Base-by-base conservation (phyloP, 1,284 basidiomycete species). In the Puccinia novopanici region DNA sequence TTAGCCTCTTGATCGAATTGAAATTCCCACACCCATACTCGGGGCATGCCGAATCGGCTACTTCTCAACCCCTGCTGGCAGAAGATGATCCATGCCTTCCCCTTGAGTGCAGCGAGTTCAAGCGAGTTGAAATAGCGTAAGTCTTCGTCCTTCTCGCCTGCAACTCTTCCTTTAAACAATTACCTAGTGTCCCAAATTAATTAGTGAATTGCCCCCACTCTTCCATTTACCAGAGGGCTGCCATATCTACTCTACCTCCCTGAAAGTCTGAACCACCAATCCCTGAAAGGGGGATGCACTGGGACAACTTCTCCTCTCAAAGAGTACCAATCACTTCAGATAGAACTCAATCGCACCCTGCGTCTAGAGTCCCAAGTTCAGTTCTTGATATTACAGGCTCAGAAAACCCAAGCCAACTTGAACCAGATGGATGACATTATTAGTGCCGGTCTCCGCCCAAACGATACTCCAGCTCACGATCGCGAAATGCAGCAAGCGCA, bases 101-200 rank as follows among this genome's bases (percentile, higher is more conserved):
- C 30, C 48, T 68, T 57, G 42, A 52, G 30, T 50, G 40, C 10
- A 68, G 63, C 59, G 71, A 74, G 27, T 80, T 74, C 40, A 50
- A 80, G 48, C 71, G 63, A 42, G 50, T 80, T 22, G 79, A 80
- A 27, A 80, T 80, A 27, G 59, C 55, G 79, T 80, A 80, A 67
- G 72, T 63, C 17, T 5, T 19, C 15, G 30, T 8, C 27, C 15
- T 19, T 57, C 57, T n/a, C 67, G 9, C 52, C 24, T 45, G 5
- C 24, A 55, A 67, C 52, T 37, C 48, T 68, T 71, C 45, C 42
- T 54, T 15, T 67, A 12, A 45, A 24, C 19, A n/a, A 77, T 42
- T 27, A 68, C 27, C n/a, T 15, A 10, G 2, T 50, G 22, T 22
- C 4, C 61, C 15, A 61, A 61, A 10, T 17, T 42, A 19, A 65